Evolutionary conservation across 352 stramenopile genomes (phyloP).

Genomic region (Plasmopara halstedii): DNA sequence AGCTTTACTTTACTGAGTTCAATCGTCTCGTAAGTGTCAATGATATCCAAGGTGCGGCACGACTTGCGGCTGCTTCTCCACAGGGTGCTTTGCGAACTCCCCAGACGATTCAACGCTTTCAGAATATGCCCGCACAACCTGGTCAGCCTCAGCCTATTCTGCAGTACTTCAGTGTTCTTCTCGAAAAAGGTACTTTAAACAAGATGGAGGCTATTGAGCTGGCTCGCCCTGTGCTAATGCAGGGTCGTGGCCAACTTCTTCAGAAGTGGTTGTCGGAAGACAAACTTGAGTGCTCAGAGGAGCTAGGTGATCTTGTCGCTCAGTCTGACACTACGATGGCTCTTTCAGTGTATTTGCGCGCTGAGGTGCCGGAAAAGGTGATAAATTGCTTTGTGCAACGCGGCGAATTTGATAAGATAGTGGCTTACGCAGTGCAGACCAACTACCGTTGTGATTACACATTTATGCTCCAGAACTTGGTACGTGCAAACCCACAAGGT

Average conservation of each 20-base stretch:
- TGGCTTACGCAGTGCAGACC: conserved; percentile 90
- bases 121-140: conserved; percentile 95
- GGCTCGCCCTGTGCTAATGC: conserved; percentile 95
- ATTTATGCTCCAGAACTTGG: conserved; percentile 98
- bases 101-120: conserved; percentile 98
- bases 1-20: conserved; percentile 98
- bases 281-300: conserved; percentile 97
- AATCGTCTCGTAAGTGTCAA: conserved; percentile 89
- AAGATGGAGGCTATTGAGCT: conserved; percentile 99
- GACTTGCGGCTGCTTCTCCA: conserved; percentile 87
- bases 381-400: conserved; percentile 99
- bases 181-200: conserved; percentile 98
- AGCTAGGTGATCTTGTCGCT: conserved; percentile 95
- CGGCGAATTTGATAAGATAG: conserved; percentile 99
- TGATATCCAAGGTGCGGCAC: conserved; percentile 76
- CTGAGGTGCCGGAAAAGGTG: conserved; percentile 97
- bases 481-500: conserved; percentile 96
- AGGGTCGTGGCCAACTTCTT: conserved; percentile 95
- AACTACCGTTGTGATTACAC: conserved; percentile 99
- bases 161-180: conserved; percentile 98
- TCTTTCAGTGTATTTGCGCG: conserved; percentile 96
- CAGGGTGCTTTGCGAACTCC: conserved; percentile 92
- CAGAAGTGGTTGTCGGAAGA: conserved; percentile 99
- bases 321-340: conserved; percentile 97
- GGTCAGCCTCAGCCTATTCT: conserved; percentile 96